Conservation (phyloP, 352 stramenopile genomes). For the Phytopythium montanum region DNA sequence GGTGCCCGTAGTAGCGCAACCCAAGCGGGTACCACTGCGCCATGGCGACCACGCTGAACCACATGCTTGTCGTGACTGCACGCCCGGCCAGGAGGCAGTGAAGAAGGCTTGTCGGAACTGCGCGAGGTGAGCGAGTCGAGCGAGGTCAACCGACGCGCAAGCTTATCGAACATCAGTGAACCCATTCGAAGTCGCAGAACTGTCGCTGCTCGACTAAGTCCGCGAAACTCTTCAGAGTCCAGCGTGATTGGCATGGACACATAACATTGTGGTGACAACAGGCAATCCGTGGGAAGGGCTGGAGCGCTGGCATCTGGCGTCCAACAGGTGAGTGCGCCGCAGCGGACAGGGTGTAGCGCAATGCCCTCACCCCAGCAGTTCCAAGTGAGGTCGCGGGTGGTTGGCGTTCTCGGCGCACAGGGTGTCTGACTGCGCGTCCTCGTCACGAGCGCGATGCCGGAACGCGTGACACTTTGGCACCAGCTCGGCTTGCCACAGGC, state of each 20-base stretch:
- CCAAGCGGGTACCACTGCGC: constrained; percentile 40
- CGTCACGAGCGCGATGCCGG: constrained; percentile 61
- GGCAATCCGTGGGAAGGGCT: neutral
- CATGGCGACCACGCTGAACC: constrained; percentile 35
- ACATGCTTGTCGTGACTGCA: constrained; percentile 14
- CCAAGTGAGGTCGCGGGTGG: constrained; percentile 71
- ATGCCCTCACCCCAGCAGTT: constrained; percentile 52
- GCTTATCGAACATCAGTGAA: neutral
- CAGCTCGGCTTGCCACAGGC: constrained; percentile 69
- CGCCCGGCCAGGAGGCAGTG: neutral
- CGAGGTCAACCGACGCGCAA: neutral
- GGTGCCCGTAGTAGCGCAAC: constrained; percentile 26
- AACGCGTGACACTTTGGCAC: constrained; percentile 61
- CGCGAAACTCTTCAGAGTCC: too few species aligned
- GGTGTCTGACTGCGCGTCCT: constrained; percentile 45
- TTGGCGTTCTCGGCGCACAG: constrained; percentile 32
- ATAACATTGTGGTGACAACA: neutral
- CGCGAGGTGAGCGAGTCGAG: neutral
- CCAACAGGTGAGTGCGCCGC: neutral
- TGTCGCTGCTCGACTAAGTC: too few species aligned
- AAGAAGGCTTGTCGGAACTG: neutral
- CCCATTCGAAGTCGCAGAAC: neutral
- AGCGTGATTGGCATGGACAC: neutral
- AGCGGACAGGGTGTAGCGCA: neutral
- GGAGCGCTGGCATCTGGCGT: neutral